Conservation (phyloP, 2,329 filamentous ascomycete species). For the Aspergillus arachidicola region DNA sequence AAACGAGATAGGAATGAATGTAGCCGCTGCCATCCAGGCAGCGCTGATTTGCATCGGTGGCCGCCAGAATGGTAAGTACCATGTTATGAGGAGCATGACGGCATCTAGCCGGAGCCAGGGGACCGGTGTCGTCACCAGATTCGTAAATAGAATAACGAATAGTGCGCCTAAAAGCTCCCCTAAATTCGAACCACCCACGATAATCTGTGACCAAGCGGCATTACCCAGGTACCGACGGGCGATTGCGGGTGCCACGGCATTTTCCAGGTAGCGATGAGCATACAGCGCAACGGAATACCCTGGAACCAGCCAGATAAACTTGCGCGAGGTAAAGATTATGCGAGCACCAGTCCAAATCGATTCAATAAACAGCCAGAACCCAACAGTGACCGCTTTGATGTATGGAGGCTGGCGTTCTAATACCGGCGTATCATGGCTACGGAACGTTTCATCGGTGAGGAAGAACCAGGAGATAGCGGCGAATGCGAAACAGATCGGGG, state of each 20-base stretch:
- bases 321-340: constrained; percentile 20
- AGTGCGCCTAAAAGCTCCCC: constrained; percentile 20
- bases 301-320: constrained; percentile 20
- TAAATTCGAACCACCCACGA: constrained; percentile 19
- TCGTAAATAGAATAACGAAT: constrained; percentile 17
- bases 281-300: constrained; percentile 19
- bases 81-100: constrained; percentile 18
- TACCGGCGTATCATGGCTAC: constrained; percentile 5
- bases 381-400: constrained; percentile 13
- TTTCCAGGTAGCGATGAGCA: constrained; percentile 20
- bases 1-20: constrained; percentile 18
- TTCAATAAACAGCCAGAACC: constrained; percentile 16
- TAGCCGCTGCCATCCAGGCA: constrained; percentile 18
- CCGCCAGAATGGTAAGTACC: constrained; percentile 20
- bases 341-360: constrained; percentile 19
- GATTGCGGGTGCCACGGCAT: constrained; percentile 16
- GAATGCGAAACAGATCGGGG: constrained; percentile 15
- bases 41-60: constrained; percentile 6
- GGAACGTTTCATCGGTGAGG: constrained; percentile 13
- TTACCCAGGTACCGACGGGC: constrained; percentile 21
- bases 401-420: constrained; percentile 11
- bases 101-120: constrained; percentile 20
- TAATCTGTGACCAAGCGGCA: constrained; percentile 20
- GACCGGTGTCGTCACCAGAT: constrained; percentile 15
- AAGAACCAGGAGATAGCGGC: constrained; percentile 17